phyloP scores from a whole-genome alignment of 768 basidiomycete genomes.

The Serendipita sp. region DNA sequence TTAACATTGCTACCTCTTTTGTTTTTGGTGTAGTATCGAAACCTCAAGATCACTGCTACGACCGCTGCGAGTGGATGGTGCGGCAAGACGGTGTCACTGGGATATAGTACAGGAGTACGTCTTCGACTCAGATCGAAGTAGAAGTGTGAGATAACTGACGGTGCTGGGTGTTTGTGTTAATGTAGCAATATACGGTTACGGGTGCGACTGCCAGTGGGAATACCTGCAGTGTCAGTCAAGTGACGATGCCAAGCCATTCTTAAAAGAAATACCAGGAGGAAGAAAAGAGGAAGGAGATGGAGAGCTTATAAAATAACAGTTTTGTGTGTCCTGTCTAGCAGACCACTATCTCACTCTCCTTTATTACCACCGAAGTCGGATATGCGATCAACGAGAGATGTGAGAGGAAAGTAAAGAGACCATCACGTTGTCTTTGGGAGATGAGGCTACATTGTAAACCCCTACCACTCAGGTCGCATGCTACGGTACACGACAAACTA shows the following conservation, averaged over 20 bases:
- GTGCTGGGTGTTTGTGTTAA: background rate
- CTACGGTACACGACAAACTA: too few relatives aligned
- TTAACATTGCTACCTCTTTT: background rate
- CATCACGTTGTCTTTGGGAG: too few relatives aligned
- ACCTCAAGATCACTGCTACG: background rate
- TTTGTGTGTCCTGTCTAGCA: too few relatives aligned
- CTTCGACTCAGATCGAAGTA: too few relatives aligned
- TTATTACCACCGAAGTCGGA: too few relatives aligned
- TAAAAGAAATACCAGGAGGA: background rate
- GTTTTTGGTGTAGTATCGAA: background rate
- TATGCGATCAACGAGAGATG: too few relatives aligned
- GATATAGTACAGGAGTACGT: background rate
- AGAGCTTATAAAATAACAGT: too few relatives aligned
- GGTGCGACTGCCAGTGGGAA: background rate
- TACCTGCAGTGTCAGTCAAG: background rate
- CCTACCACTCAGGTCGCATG: too few relatives aligned
- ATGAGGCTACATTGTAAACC: too few relatives aligned
- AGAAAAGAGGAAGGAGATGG: too few relatives aligned
- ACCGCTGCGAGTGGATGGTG: background rate
- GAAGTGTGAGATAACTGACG: background rate
- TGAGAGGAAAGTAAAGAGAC: too few relatives aligned
- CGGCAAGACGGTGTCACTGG: background rate
- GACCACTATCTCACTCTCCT: too few relatives aligned
- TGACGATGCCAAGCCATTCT: background rate
- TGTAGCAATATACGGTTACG: background rate